Evolutionary conservation across 2,329 filamentous ascomycete genomes (phyloP).

Genomic region (Microdochium paspali): DNA sequence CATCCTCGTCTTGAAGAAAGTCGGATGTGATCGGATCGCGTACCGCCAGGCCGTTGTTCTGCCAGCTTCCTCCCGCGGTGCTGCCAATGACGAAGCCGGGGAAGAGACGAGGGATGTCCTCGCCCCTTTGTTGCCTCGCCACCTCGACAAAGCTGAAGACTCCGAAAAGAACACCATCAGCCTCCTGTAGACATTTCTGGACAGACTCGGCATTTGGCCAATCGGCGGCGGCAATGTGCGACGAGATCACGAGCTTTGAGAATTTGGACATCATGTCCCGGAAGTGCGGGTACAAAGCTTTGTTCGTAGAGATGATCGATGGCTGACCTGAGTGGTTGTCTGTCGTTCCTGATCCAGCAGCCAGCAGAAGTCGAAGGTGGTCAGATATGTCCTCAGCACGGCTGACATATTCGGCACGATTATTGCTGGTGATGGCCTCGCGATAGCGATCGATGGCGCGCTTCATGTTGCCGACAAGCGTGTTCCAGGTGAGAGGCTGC

Average conservation of each 20-base stretch:
- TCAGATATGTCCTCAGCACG: slow-evolving; percentile 98
- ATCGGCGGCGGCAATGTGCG: slow-evolving; percentile 92
- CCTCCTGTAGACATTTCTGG: slow-evolving; percentile 91
- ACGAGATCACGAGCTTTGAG: slow-evolving; percentile 96
- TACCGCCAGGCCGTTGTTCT: slow-evolving; percentile 55
- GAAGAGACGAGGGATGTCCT: slow-evolving; percentile 84
- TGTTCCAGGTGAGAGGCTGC: slow-evolving; percentile 77
- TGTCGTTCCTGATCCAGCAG: slow-evolving; percentile 90
- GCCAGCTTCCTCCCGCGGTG: slow-evolving; percentile 79
- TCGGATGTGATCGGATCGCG: slow-evolving; percentile 70
- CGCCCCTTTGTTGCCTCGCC: slow-evolving; percentile 83
- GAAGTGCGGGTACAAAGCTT: slow-evolving; percentile 93
- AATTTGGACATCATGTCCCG: slow-evolving; percentile 99
- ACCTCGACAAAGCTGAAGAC: slow-evolving; percentile 97
- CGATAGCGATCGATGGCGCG: slow-evolving; percentile 82
- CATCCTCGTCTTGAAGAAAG: slow-evolving; percentile 78
- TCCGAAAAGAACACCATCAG: slow-evolving; percentile 88
- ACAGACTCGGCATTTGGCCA: slow-evolving; percentile 91
- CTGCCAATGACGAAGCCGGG: slow-evolving; percentile 90
- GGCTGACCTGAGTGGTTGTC: slow-evolving; percentile 98
- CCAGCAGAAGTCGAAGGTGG: slow-evolving; percentile 85
- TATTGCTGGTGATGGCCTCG: slow-evolving; percentile 74
- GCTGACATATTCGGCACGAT: slow-evolving; percentile 83
- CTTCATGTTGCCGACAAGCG: slow-evolving; percentile 88
- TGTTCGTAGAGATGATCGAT: slow-evolving; percentile 98